Conservation (phyloP, 1,284 basidiomycete species). For the Ceratobasidium sp. region DNA sequence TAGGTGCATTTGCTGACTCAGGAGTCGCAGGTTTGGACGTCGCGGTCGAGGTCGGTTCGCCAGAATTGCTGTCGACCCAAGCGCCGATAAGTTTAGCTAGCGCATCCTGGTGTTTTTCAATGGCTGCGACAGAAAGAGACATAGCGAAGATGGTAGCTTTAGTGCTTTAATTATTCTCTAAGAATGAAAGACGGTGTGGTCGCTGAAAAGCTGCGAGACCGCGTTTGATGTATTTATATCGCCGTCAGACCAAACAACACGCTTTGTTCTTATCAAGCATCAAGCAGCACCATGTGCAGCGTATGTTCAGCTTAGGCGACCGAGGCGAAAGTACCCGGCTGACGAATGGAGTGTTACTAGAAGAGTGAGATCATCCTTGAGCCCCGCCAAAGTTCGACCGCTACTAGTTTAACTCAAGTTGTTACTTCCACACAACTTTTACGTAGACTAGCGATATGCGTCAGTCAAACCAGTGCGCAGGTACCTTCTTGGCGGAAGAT, state of each 20-base stretch:
- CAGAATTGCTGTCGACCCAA: constrained; percentile 32
- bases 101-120: constrained; percentile 16
- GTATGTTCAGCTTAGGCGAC: too few relatives aligned
- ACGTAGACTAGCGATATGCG: too few relatives aligned
- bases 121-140: constrained; percentile 38
- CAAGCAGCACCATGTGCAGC: too few relatives aligned
- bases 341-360: too few relatives aligned
- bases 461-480: too few relatives aligned
- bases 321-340: too few relatives aligned
- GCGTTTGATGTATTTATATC: constrained; percentile 7
- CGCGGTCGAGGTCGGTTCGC: neutral
- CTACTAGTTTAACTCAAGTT: too few relatives aligned
- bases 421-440: too few relatives aligned
- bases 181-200: neutral
- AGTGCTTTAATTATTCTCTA: neutral
- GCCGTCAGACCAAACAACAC: neutral
- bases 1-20: constrained; percentile 41
- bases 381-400: too few relatives aligned
- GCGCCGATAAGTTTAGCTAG: constrained; percentile 27
- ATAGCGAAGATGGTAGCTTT: neutral
- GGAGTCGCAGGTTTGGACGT: neutral
- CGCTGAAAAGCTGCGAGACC: neutral
- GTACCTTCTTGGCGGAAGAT: too few relatives aligned
- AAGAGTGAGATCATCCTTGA: too few relatives aligned
- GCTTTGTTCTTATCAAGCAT: too few relatives aligned